Conservation (phyloP, 805 yeast genomes). For the Sugiyamaella smithiae region DNA sequence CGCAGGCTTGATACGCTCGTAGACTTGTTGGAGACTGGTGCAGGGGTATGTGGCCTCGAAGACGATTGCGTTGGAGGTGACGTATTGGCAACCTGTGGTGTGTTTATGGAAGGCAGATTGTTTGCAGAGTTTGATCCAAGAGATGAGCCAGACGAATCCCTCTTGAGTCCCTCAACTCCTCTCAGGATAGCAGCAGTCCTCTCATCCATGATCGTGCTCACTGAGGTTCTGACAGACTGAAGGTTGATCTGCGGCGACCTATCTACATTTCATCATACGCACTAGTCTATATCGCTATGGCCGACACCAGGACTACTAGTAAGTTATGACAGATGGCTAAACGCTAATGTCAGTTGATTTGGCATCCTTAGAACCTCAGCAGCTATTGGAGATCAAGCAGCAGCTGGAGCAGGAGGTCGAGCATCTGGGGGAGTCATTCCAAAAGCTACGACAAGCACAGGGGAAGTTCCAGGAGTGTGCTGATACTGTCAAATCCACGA, state of each 20-base stretch:
- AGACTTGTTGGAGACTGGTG: background rate
- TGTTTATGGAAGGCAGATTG: background rate
- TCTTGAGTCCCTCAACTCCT: slow-evolving; percentile 1
- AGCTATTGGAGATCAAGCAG: slow-evolving; percentile 76
- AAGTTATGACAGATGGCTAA: too few relatives aligned
- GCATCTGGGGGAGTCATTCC: slow-evolving; percentile 78
- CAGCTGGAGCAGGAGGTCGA: slow-evolving; percentile 82
- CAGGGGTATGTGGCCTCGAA: background rate
- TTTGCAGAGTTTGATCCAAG: background rate
- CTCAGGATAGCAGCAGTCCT: slow-evolving; percentile 14
- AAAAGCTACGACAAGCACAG: slow-evolving; percentile 80
- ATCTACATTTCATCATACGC: background rate
- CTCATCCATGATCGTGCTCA: slow-evolving; percentile 12
- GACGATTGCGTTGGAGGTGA: background rate
- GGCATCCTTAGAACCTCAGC: slow-evolving; percentile 73
- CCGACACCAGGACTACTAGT: slow-evolving; percentile 1
- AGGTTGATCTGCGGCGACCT: background rate
- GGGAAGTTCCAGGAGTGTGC: slow-evolving; percentile 79
- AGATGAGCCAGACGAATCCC: background rate
- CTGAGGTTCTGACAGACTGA: too few relatives aligned
- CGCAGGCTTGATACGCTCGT: background rate
- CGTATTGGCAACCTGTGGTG: background rate
- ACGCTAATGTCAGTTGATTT: slow-evolving; percentile 54
- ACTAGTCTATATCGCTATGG: background rate
- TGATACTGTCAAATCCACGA: slow-evolving; percentile 58